Evolutionary conservation across 1,284 basidiomycete genomes (phyloP), one percentile per base, ranked within the genome.

Genomic region (Pyrrhoderma lamaoense): DNA sequence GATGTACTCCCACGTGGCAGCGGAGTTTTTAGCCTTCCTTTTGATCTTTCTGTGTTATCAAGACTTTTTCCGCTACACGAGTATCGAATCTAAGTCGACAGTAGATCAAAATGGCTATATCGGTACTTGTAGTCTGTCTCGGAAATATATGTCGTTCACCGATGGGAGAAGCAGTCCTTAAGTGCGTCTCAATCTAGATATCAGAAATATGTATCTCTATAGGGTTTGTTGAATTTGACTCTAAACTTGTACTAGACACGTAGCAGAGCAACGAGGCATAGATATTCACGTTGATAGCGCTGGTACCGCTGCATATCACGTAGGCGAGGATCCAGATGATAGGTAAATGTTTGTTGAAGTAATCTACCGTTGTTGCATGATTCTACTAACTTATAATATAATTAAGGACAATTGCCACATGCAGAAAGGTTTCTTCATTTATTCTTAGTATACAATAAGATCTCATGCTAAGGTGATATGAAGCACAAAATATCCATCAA

Each of bases 101-200:
- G 27, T 31, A 31, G 5, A 31, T 31, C 5, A 31, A 31, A 31
- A 50, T 51, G 49, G 19, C 35, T 25, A 4, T 46, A 51, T 72
- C 72, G 45, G 82, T 82, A 27, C 76, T 89, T 37, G 66, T 89
- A 52, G 84, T 89, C 36, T 89, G 87, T 60, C 68, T 89, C 27
- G 85, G 85, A 14, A 88, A 88, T 63, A 87, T 88, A 53, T 87
- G 85, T 61, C 78, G 85, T 38, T 86, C 84, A 27, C 86, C 85
- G 1, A 85, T 89, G 77, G 86, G 86, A 27, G 85, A 89, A 65
- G 87, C 85, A 3, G 83, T 89, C 25, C 70, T 89, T 16, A 67
- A 64, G 49, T 51, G 42, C 27, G 25, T 50, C 14, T n/a, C 11
- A 5, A 31, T n/a, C 27, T 31, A 31, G 11, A 31, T 31, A 31